Evolutionary conservation across 371 early-diverging fungal genomes (phyloP).

Genomic region (Caulochytrium protostelioides): DNA sequence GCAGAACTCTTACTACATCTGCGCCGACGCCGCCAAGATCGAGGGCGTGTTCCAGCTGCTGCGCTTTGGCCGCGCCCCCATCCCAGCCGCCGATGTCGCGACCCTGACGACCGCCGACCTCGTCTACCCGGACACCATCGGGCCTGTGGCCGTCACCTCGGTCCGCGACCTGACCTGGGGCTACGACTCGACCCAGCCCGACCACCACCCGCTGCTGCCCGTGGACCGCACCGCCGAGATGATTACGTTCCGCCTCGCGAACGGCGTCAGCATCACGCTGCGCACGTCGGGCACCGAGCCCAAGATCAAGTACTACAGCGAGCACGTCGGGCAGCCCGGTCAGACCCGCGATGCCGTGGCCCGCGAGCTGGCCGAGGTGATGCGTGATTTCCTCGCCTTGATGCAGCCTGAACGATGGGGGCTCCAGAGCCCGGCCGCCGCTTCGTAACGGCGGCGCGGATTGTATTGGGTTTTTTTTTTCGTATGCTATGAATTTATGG

Average conservation of each 20-base stretch:
- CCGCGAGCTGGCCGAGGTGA: too few species aligned
- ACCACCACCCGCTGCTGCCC: constrained; percentile 45
- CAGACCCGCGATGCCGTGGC: too few species aligned
- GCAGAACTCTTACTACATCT: constrained; percentile 70
- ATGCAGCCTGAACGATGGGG: too few species aligned
- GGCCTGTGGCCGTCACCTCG: constrained; percentile 37
- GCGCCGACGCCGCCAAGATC: constrained; percentile 49
- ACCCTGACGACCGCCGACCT: constrained; percentile 10
- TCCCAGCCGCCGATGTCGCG: too few species aligned
- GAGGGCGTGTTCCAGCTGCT: constrained; percentile 52
- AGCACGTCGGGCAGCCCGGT: too few species aligned
- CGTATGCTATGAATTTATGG: too few species aligned
- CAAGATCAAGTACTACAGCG: constrained; percentile 86
- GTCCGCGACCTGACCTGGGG: constrained; percentile 76
- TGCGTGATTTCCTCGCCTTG: too few species aligned
- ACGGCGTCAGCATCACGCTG: constrained; percentile 4
- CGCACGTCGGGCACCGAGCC: constrained; percentile 49
- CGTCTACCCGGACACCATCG: constrained; percentile 49
- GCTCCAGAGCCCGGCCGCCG: too few species aligned
- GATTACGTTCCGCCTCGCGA: constrained; percentile 50
- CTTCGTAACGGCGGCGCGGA: too few species aligned
- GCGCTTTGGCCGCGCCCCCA: constrained; percentile 36
- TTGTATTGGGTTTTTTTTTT: too few species aligned
- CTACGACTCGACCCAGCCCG: constrained; percentile 48
- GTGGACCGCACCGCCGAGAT: constrained; percentile 64